A percentile compares a stretch with the other conserved stretches of the same genome.
Evolutionary conservation across 352 stramenopile genomes (phyloP).

Genomic region (Globisporangium orthogonon): DNA sequence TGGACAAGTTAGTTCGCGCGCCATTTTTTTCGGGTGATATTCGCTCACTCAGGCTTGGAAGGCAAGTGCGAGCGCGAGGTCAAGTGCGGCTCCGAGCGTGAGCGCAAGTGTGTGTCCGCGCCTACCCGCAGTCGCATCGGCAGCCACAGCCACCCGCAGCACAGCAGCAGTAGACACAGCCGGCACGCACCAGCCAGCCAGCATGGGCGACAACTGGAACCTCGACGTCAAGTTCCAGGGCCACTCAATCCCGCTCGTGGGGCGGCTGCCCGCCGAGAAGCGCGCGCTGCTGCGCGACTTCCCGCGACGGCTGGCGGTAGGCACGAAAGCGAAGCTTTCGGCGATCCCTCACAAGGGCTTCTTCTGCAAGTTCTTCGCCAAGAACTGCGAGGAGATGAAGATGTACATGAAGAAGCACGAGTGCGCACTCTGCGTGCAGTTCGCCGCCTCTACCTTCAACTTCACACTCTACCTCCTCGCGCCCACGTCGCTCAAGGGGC

Average conservation of each 20-base stretch:
- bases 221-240: conserved; percentile 85
- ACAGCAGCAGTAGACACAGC: not conserved
- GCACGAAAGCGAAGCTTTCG: conserved; percentile 69
- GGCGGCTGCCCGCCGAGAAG: conserved; percentile 75
- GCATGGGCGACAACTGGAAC: conserved; percentile 74
- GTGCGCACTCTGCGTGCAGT: conserved; percentile 78
- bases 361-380: conserved; percentile 87
- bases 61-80: too few species aligned
- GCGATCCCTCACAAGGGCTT: conserved; percentile 83
- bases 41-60: too few species aligned
- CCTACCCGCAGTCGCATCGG: too few species aligned
- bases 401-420: conserved; percentile 86
- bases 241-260: conserved; percentile 59
- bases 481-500: conserved; percentile 46
- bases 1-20: too few species aligned
- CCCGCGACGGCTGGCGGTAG: conserved; percentile 62
- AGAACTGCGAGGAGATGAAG: conserved; percentile 81
- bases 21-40: too few species aligned
- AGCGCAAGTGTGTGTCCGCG: too few species aligned
- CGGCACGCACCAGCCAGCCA: not conserved
- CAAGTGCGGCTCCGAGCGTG: too few species aligned
- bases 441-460: conserved; percentile 74
- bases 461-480: conserved; percentile 83
- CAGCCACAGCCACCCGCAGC: too few species aligned
- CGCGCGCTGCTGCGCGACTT: conserved; percentile 72